phyloP scores from a whole-genome alignment of 257 asterid genomes.

The Salvia rosmarinus region DNA sequence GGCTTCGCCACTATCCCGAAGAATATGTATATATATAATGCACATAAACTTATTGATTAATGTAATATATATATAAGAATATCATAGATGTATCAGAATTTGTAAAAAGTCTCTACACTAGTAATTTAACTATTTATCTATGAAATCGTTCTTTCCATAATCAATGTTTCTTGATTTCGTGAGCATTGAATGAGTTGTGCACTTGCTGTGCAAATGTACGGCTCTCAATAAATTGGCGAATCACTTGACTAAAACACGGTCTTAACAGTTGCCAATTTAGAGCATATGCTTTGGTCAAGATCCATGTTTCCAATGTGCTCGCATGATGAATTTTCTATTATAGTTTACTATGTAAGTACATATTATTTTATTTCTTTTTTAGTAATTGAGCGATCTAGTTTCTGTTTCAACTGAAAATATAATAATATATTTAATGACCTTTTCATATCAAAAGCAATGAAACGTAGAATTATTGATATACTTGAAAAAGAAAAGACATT shows the following conservation, averaged over 20 bases:
- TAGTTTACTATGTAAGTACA: not conserved
- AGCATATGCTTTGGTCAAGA: not conserved
- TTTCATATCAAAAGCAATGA: too few relatives aligned
- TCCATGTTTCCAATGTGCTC: conserved; percentile 16
- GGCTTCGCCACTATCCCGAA: too few relatives aligned
- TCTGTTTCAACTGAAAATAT: not conserved
- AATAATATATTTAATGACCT: too few relatives aligned
- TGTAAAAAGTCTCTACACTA: too few relatives aligned
- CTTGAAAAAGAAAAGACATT: too few relatives aligned
- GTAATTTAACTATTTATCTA: too few relatives aligned
- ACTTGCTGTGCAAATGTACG: conserved; percentile 9
- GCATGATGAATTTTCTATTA: not conserved
- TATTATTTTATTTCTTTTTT: not conserved
- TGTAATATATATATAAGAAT: too few relatives aligned
- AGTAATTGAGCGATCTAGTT: not conserved
- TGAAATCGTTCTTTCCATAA: not conserved
- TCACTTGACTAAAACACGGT: conserved; percentile 23
- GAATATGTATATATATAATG: too few relatives aligned
- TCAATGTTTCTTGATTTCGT: not conserved
- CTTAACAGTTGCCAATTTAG: not conserved
- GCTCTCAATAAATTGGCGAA: conserved; percentile 6
- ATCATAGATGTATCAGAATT: too few relatives aligned
- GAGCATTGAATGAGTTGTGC: conserved; percentile 19
- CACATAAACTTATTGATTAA: too few relatives aligned
- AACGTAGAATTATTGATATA: too few relatives aligned